Conservation (phyloP, 257 asterid genomes). For the Cruciata laevipes region DNA sequence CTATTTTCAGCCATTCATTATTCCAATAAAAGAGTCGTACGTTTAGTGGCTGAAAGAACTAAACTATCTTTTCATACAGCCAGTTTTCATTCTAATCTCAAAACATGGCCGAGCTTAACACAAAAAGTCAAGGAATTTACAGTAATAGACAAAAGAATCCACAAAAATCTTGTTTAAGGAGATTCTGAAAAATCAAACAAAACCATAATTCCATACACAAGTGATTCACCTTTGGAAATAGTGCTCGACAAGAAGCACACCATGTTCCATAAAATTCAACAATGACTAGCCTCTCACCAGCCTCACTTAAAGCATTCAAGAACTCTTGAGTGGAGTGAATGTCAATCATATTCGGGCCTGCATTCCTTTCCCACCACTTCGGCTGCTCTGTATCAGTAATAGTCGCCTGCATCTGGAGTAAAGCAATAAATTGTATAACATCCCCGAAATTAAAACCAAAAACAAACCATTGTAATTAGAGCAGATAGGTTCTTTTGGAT, state of each 20-base stretch:
- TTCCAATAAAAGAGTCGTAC: not conserved
- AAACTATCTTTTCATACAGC: not conserved
- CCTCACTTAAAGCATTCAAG: slow-evolving; percentile 63
- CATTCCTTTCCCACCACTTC: slow-evolving; percentile 88
- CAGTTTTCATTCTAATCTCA: not conserved
- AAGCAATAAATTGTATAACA: not conserved
- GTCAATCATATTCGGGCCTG: slow-evolving; percentile 86
- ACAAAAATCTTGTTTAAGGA: not conserved
- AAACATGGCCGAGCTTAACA: not conserved
- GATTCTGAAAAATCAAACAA: not conserved
- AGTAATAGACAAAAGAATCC: not conserved
- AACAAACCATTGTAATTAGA: not conserved
- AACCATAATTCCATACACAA: not conserved
- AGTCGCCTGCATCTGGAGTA: slow-evolving; percentile 48
- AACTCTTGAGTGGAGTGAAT: slow-evolving; percentile 80
- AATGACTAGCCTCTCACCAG: slow-evolving; percentile 76
- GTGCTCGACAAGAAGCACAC: slow-evolving; percentile 94
- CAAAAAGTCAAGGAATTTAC: not conserved
- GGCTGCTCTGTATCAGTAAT: slow-evolving; percentile 60
- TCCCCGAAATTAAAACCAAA: slow-evolving; percentile 7
- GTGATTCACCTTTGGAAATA: slow-evolving; percentile 70
- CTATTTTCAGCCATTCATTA: not conserved
- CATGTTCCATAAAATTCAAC: slow-evolving; percentile 88
- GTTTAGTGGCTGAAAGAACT: not conserved
- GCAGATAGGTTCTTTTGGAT: not conserved